Evolutionary conservation across 1,284 basidiomycete species (phyloP).

Genomic region (Waitea zeae): DNA sequence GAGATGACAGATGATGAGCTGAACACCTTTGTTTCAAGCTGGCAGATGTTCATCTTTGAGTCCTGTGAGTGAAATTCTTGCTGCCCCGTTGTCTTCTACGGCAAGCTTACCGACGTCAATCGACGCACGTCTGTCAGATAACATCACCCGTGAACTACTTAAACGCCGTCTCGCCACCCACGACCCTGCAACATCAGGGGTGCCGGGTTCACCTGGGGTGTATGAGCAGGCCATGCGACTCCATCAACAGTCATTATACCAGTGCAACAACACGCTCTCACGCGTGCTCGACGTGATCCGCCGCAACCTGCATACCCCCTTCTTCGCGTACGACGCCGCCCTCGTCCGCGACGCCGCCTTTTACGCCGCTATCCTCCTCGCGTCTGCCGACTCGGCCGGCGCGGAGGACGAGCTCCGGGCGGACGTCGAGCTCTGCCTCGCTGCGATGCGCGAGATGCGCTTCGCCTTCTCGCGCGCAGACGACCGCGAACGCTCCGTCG

Average conservation of each 20-base stretch:
- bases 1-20: slow-evolving; percentile 18
- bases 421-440: slow-evolving; percentile 51
- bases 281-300: slow-evolving; percentile 46
- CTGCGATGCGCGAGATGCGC: slow-evolving; percentile 57
- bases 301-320: slow-evolving; percentile 31
- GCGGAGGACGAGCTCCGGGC: slow-evolving; percentile 30
- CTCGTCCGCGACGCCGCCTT: slow-evolving; percentile 67
- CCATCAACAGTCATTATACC: slow-evolving; percentile 33
- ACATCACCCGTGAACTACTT: slow-evolving; percentile 44
- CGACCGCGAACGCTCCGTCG: slow-evolving; percentile 47
- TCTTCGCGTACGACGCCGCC: slow-evolving; percentile 72
- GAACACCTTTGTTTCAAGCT: slow-evolving; percentile 5
- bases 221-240: slow-evolving; percentile 23
- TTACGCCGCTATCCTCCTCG: slow-evolving; percentile 60
- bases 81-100: slow-evolving; percentile 2
- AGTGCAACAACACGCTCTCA: slow-evolving; percentile 29
- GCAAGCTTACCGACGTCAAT: slow-evolving; percentile 6
- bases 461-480: slow-evolving; percentile 67
- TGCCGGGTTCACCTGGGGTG: no score
- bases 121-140: slow-evolving; percentile 22
- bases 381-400: slow-evolving; percentile 20
- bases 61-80: slow-evolving; percentile 36
- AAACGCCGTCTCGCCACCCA: slow-evolving; percentile 27
- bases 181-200: no score
- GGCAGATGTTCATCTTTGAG: slow-evolving; percentile 60